Conservation (phyloP, 768 basidiomycete species). For the Strobilomyces echinocephalus region DNA sequence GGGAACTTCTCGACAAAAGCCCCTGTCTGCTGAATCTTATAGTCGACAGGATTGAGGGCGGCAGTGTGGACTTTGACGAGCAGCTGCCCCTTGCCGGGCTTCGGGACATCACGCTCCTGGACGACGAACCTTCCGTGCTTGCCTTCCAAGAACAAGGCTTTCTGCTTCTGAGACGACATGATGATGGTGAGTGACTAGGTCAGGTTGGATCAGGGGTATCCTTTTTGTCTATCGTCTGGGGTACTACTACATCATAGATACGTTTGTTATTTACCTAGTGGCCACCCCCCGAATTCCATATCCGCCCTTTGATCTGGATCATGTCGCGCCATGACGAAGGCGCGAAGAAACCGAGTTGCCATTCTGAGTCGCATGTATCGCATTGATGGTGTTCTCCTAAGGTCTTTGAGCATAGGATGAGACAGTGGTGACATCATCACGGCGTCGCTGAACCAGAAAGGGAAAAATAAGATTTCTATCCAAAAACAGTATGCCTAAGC, state of each 20-base stretch:
- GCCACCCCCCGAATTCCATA: slow-evolving; percentile 30
- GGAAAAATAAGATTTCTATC: slow-evolving; percentile 24
- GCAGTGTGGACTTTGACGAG: slow-evolving; percentile 38
- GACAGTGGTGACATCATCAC: slow-evolving; percentile 11
- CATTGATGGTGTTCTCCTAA: slow-evolving; percentile 29
- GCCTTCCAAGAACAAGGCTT: slow-evolving; percentile 26
- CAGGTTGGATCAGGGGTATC: slow-evolving; percentile 1
- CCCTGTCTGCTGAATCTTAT: slow-evolving; percentile 32
- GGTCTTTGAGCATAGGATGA: slow-evolving; percentile 23
- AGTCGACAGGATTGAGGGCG: slow-evolving; percentile 47
- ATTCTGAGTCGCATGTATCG: slow-evolving; percentile 29
- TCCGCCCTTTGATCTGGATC: slow-evolving; percentile 24
- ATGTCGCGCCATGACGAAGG: slow-evolving; percentile 29
- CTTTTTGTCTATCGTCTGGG: slow-evolving; percentile 6
- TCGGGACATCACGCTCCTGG: slow-evolving; percentile 22
- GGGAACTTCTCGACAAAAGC: slow-evolving; percentile 33
- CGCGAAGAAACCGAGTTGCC: slow-evolving; percentile 29
- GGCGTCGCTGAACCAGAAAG: slow-evolving; percentile 21
- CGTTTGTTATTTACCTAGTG: slow-evolving; percentile 25
- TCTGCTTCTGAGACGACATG: slow-evolving; percentile 27
- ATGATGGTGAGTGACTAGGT: slow-evolving; percentile 11
- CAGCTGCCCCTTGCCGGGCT: slow-evolving; percentile 36
- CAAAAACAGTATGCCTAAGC: slow-evolving; percentile 17
- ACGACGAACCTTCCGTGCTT: slow-evolving; percentile 30
- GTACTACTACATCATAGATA: slow-evolving; percentile 12